These are phyloP conservation scores for Trichoderma hamatum DNA, from an alignment of 2,329 filamentous ascomycete genomes.

Conservation along the genomic window DNA sequence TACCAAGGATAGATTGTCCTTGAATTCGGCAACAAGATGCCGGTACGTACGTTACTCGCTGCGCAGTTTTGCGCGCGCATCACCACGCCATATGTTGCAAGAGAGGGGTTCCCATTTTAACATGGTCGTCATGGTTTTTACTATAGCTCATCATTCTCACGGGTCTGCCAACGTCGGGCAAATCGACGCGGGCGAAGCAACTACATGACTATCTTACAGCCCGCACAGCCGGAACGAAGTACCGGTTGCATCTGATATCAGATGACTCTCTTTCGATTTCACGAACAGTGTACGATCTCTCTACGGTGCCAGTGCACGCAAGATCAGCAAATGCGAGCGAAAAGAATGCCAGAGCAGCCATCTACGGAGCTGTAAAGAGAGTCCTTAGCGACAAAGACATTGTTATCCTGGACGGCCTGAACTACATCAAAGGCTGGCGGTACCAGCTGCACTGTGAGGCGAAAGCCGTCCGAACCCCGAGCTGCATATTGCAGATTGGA, in stretches of 20 bases:
- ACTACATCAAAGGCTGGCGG: slow-evolving; percentile 89
- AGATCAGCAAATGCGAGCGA: slow-evolving; percentile 74
- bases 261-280: slow-evolving; percentile 71
- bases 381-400: slow-evolving; percentile 72
- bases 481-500: slow-evolving; percentile 71
- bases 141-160: slow-evolving; percentile 67
- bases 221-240: slow-evolving; percentile 55
- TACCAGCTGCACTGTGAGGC: slow-evolving; percentile 87
- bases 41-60: slow-evolving; percentile 28
- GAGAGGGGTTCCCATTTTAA: slow-evolving; percentile 13
- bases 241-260: slow-evolving; percentile 74
- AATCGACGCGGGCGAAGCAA: slow-evolving; percentile 67
- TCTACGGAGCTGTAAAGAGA: slow-evolving; percentile 79
- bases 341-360: slow-evolving; percentile 77
- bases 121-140: neutral
- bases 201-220: slow-evolving; percentile 65
- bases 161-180: slow-evolving; percentile 69
- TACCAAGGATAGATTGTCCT: neutral
- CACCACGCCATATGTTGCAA: neutral
- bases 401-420: slow-evolving; percentile 77
- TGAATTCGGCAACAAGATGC: slow-evolving; percentile 26
- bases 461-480: slow-evolving; percentile 75
- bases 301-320: slow-evolving; percentile 59
- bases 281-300: slow-evolving; percentile 71
- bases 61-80: slow-evolving; percentile 1